A percentile compares a stretch with the other conserved stretches of the same genome.
Evolutionary conservation across 1,284 basidiomycete species (phyloP).

Genomic region (Amylostereum areolatum): DNA sequence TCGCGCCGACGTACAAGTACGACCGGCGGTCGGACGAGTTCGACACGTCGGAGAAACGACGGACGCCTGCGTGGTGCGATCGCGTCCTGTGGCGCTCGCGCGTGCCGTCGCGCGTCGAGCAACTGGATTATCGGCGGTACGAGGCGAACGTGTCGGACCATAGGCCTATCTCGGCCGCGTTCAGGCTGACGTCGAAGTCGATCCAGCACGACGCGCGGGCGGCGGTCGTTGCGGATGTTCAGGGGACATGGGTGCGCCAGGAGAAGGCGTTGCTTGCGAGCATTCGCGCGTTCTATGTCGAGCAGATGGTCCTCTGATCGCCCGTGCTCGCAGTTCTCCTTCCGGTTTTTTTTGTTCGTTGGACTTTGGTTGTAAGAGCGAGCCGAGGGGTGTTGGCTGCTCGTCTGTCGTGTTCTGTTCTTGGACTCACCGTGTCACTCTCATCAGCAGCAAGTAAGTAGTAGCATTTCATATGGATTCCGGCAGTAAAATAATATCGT

Average conservation of each 20-base stretch:
- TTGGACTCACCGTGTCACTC: too few relatives aligned
- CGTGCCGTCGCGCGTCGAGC: conserved; percentile 48
- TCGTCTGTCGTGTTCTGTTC: too few relatives aligned
- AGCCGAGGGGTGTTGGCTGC: too few relatives aligned
- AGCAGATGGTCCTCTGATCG: conserved; percentile 19
- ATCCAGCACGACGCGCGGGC: conserved; percentile 55
- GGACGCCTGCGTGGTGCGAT: conserved; percentile 95
- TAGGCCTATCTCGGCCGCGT: conserved; percentile 79
- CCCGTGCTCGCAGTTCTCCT: too few relatives aligned
- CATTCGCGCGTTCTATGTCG: conserved; percentile 49
- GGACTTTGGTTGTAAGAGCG: too few relatives aligned
- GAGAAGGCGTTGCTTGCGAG: conserved; percentile 47
- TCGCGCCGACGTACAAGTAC: conserved; percentile 95
- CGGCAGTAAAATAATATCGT: too few relatives aligned
- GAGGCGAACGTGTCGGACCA: conserved; percentile 85
- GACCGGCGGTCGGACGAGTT: conserved; percentile 75
- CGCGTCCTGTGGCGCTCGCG: conserved; percentile 80
- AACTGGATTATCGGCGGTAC: conserved; percentile 70
- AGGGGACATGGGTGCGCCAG: conserved; percentile 52
- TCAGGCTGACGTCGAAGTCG: conserved; percentile 67
- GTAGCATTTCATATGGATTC: too few relatives aligned
- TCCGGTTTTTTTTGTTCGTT: too few relatives aligned
- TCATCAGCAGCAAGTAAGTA: too few relatives aligned
- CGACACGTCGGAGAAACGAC: conserved; percentile 84
- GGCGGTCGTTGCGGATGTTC: conserved; percentile 47